A percentile compares a stretch with the other conserved stretches of the same genome.
Conservation (phyloP, 2,329 filamentous ascomycete genomes). For the Cercospora zeina region DNA sequence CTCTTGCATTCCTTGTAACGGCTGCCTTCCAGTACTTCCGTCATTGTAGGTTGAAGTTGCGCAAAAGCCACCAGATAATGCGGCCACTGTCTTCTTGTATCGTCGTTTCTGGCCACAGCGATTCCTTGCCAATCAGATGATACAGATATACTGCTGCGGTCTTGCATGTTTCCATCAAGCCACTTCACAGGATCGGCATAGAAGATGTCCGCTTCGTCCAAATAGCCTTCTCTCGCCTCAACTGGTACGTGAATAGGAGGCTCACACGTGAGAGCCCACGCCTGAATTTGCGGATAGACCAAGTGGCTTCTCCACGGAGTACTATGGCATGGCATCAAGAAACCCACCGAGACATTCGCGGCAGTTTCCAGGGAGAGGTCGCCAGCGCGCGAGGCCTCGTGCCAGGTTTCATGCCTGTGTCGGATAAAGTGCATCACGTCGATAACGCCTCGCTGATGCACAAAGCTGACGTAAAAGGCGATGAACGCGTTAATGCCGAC, state of each 20-base stretch:
- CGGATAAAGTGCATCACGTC: constrained; percentile 74
- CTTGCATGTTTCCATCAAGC: constrained; percentile 47
- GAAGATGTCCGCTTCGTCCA: constrained; percentile 90
- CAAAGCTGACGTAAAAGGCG: constrained; percentile 69
- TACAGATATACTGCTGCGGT: constrained; percentile 17
- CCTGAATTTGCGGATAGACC: constrained; percentile 69
- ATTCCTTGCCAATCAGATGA: constrained; percentile 12
- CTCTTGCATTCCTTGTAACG: constrained; percentile 60
- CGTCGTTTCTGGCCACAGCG: background rate
- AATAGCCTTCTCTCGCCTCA: constrained; percentile 65
- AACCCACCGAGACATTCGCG: constrained; percentile 60
- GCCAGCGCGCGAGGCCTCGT: constrained; percentile 17
- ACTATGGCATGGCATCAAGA: constrained; percentile 93
- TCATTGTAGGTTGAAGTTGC: constrained; percentile 56
- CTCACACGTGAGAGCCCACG: constrained; percentile 86
- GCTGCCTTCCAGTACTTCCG: constrained; percentile 45
- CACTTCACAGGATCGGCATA: constrained; percentile 62
- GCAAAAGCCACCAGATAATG: constrained; percentile 57
- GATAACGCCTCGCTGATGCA: constrained; percentile 80
- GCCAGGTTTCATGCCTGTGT: constrained; percentile 48
- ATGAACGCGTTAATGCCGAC: constrained; percentile 69
- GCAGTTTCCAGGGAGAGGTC: background rate
- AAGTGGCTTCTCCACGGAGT: constrained; percentile 93
- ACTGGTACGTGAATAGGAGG: constrained; percentile 72
- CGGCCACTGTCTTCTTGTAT: constrained; percentile 43